Percentiles rank a stretch among this genome's conserved stretches.
These are phyloP conservation scores for Phyllosticta citriasiana DNA, from an alignment of 2,329 filamentous ascomycete species.

Conservation along the genomic window DNA sequence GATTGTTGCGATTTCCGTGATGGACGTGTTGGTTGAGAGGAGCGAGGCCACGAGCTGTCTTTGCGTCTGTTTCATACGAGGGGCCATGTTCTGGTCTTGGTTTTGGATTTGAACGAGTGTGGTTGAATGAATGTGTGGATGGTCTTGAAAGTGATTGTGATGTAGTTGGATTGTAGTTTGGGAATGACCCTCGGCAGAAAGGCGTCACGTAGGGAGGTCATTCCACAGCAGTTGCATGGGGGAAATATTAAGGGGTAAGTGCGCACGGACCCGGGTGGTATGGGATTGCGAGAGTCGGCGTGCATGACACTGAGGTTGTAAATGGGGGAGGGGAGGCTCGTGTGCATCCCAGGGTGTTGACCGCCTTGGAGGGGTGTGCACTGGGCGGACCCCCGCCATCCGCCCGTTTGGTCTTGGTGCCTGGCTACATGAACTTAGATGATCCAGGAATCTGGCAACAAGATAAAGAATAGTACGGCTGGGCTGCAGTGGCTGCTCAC, in stretches of 20 bases:
- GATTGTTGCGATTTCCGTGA: not conserved
- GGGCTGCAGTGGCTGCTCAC: not conserved
- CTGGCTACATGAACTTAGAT: not conserved
- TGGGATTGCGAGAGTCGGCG: not conserved
- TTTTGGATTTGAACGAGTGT: not conserved
- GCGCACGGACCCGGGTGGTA: not conserved
- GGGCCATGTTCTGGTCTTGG: not conserved
- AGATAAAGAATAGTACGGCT: not conserved
- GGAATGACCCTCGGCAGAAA: not conserved
- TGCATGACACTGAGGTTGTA: not conserved
- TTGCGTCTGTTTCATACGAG: not conserved
- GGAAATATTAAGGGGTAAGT: not conserved
- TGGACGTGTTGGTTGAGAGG: not conserved
- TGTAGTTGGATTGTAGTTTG: not conserved
- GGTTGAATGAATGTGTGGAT: not conserved
- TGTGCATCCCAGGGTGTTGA: not conserved
- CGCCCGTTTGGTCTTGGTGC: not conserved
- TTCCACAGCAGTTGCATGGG: not conserved
- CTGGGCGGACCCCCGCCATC: not conserved
- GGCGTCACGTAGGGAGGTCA: not conserved
- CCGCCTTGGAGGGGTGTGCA: not conserved
- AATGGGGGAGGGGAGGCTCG: not conserved
- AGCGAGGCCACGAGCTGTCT: not conserved
- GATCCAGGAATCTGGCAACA: not conserved
- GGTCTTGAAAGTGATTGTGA: not conserved